Base-by-base conservation (phyloP, 768 basidiomycete genomes). In the Chalciporus pseudorubinellus region DNA sequence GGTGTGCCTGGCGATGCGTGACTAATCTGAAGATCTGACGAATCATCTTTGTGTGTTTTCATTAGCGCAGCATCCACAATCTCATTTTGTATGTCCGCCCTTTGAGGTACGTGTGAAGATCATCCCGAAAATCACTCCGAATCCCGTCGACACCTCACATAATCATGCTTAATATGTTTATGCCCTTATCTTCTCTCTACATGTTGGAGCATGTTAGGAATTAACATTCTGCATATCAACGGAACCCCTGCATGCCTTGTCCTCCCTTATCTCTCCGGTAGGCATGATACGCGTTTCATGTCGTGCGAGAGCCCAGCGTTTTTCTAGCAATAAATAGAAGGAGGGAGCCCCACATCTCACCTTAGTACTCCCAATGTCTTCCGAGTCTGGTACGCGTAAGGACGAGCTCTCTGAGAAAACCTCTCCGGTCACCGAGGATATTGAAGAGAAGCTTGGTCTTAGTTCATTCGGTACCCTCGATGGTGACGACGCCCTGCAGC, bases 401-500 rank as follows among this genome's bases (percentile, higher is more conserved):
- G 39, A 33, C n/a, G 47, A 51, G 14, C 45, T 54, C 14, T 42
- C 44, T 4, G 61, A 63, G 59, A 63, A 63, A 38, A 39, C n/a
- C 14, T 42, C 49, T 28, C 41, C 49, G 16, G 31, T 46, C 24
- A 31, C 49, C 20, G 64, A 56, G 29, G 46, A 29, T 19, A 26
- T 55, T 28, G 74, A 72, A 49, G 75, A 78, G 56, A 73, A 73
- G 53, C 29, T 55, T 20, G 61, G 48, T 12, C 51, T 56, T 6
- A 54, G 55, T 22, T 68, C 72, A 6, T 47, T 76, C 40, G 70
- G 77, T 51, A 63, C 72, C 7, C 51, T 59, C 4, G 65, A 80
- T 34, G 82, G 79, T 7, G 83, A 85, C 56, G 84, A 84, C 57
- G 84, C 83, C 10, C 71, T 85, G 40, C 70, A 73, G 49, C 76